Evolutionary conservation across 106 monocot species (phyloP), one percentile per base, ranked within the genome.

Genomic region (Hemerocallis citrina): DNA sequence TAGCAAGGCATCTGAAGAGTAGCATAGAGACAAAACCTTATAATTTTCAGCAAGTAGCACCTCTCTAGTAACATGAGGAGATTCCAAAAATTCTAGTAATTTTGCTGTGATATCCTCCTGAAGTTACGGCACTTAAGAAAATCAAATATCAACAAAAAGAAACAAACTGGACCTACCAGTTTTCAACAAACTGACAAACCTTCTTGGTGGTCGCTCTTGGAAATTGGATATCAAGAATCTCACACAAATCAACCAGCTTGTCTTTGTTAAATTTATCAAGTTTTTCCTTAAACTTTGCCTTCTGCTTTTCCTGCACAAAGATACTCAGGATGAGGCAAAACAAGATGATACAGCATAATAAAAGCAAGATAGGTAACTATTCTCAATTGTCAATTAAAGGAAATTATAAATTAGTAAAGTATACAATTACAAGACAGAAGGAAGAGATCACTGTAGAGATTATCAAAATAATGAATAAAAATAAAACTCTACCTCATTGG

Each of bases 31-130:
- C 56, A 30, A 34, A 57, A 80, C 71, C 69, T 62, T 62, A 25
- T 72, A 71, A 23, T 70, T 63, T 12, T 90, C 90, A 67, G 90
- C 58, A 59, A 96, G 81, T 50, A 91, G 4, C 65, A 91, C 68
- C 78, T 96, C 96, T 64, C 91, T 81, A 5, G 84, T 96, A 49
- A 72, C 63, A 72, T 70, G 72, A 31, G 96, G 96, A 65, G 84
- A 84, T 48, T 79, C 84, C 59, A 96, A 61, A 68, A 96, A 91
- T 50, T 86, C 79, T 39, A 91, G 27, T 56, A 96, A 60, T 50
- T 87, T 87, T 66, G 52, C 63, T 7, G 37, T 38, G 19, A 96
- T 42, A 32, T 96, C 96, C 57, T 91, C 94, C 94, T 95, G 76
- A 29, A 73, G 42, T 41, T 52, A 43, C 10, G n/a, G n/a, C n/a